These are phyloP conservation scores for Chrysoporthe austroafricana DNA, from an alignment of 2,329 filamentous ascomycete species.

Conservation along the genomic window DNA sequence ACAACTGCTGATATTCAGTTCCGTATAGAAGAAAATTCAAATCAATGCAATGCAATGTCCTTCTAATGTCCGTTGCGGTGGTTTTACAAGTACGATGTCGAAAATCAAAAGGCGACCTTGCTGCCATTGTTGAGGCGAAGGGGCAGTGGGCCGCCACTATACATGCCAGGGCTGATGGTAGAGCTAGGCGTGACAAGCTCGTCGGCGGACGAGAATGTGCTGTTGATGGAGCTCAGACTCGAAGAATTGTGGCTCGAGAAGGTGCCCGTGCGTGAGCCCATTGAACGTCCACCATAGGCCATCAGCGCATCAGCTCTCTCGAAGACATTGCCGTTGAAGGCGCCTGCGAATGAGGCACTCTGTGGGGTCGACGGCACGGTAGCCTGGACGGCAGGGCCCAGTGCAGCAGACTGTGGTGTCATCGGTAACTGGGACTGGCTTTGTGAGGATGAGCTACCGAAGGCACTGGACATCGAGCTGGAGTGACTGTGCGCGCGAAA, in stretches of 20 bases:
- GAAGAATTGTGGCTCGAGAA: conserved; percentile 66
- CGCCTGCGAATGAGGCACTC: conserved; percentile 57
- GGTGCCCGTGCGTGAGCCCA: conserved; percentile 57
- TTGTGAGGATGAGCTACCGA: conserved; percentile 31
- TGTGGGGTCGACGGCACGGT: conserved; percentile 77
- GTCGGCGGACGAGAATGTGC: conserved; percentile 35
- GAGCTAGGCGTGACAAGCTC: conserved; percentile 37
- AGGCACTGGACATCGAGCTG: conserved; percentile 40
- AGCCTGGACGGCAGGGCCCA: conserved; percentile 88
- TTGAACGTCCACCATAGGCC: conserved; percentile 60
- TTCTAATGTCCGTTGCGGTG: neutral
- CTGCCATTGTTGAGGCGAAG: conserved; percentile 38
- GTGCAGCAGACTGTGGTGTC: conserved; percentile 84
- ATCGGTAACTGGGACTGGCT: conserved; percentile 62
- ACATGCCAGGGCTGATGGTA: conserved; percentile 35
- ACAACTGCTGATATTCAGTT: neutral
- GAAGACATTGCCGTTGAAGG: conserved; percentile 63
- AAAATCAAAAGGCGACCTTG: conserved; percentile 36
- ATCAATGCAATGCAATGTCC: neutral
- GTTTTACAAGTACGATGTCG: neutral
- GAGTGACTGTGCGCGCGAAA: conserved; percentile 39
- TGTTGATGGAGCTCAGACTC: conserved; percentile 46
- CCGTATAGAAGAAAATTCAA: neutral
- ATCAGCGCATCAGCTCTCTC: conserved; percentile 63
- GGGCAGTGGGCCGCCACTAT: conserved; percentile 31